phyloP scores from a whole-genome alignment of 257 asterid genomes.

The Leptodermis oblonga region DNA sequence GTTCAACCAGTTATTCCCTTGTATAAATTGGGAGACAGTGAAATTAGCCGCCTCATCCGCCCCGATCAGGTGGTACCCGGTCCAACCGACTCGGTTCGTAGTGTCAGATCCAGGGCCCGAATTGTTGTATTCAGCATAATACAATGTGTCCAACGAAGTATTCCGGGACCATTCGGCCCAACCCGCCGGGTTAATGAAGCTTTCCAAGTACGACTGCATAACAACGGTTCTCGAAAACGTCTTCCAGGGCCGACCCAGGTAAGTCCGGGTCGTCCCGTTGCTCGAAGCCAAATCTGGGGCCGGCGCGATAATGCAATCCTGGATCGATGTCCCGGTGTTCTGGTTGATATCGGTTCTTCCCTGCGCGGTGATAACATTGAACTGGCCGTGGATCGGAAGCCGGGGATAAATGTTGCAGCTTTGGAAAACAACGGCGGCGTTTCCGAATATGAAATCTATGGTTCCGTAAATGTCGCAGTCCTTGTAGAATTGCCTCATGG shows the following conservation, averaged over 20 bases:
- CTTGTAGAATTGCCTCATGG: slow-evolving; percentile 61
- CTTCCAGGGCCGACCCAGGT: slow-evolving; percentile 77
- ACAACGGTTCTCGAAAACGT: slow-evolving; percentile 54
- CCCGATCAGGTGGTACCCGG: slow-evolving; percentile 41
- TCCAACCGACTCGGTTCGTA: slow-evolving; percentile 48
- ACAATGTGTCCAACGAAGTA: slow-evolving; percentile 52
- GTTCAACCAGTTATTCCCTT: slow-evolving; percentile 58
- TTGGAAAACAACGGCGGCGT: slow-evolving; percentile 56
- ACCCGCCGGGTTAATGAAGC: slow-evolving; percentile 41
- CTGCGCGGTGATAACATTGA: slow-evolving; percentile 68
- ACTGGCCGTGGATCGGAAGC: slow-evolving; percentile 46
- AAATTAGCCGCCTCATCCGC: slow-evolving; percentile 45
- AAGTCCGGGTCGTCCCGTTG: slow-evolving; percentile 22
- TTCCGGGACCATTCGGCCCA: slow-evolving; percentile 57
- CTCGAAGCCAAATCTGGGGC: slow-evolving; percentile 38
- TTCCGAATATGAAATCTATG: slow-evolving; percentile 70
- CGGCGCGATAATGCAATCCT: slow-evolving; percentile 39
- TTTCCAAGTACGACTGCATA: slow-evolving; percentile 43
- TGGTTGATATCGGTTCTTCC: slow-evolving; percentile 66
- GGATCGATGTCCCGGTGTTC: slow-evolving; percentile 68
- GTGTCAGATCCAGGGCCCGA: slow-evolving; percentile 51
- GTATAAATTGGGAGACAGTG: slow-evolving; percentile 43
- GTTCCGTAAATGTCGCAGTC: slow-evolving; percentile 64
- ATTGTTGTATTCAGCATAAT: slow-evolving; percentile 54
- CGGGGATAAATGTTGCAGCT: slow-evolving; percentile 55